Conservation (phyloP, 768 basidiomycete species). For the Hypholoma fasciculare region DNA sequence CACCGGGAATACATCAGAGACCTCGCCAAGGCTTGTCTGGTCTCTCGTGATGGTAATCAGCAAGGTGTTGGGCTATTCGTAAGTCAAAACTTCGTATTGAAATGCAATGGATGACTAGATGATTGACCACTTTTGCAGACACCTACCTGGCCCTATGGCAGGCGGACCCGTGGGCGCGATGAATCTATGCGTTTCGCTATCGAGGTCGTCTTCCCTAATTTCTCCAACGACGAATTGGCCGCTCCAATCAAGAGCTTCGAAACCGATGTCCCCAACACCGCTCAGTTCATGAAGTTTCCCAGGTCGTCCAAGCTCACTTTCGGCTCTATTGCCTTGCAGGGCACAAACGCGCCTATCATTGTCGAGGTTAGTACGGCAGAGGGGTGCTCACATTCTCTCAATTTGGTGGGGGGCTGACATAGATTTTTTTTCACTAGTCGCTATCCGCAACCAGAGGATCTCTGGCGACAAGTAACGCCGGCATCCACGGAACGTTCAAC, state of each 20-base stretch:
- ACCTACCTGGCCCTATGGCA: slow-evolving; percentile 1
- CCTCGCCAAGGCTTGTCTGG: slow-evolving; percentile 26
- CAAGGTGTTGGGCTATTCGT: slow-evolving; percentile 38
- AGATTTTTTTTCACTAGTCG: not conserved
- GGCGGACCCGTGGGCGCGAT: not conserved
- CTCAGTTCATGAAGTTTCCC: slow-evolving; percentile 33
- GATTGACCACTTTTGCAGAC: slow-evolving; percentile 6
- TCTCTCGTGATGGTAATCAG: slow-evolving; percentile 21
- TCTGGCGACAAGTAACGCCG: not conserved
- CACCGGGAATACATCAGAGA: slow-evolving; percentile 12
- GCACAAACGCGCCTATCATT: slow-evolving; percentile 5
- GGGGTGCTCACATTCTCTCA: not conserved
- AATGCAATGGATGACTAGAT: not conserved
- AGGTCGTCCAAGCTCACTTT: slow-evolving; percentile 4
- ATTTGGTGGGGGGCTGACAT: too few species aligned
- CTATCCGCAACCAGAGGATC: not conserved
- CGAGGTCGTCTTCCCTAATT: slow-evolving; percentile 12
- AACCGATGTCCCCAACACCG: slow-evolving; percentile 43
- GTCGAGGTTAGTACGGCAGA: not conserved
- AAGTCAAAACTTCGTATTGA: slow-evolving; percentile 9
- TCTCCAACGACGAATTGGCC: slow-evolving; percentile 2
- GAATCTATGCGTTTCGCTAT: slow-evolving; percentile 15
- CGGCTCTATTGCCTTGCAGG: not conserved
- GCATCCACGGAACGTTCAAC: slow-evolving; percentile 6
- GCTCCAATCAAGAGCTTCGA: slow-evolving; percentile 42